Evolutionary conservation across 768 basidiomycete species (phyloP).

Genomic region (Auricularia sp.): DNA sequence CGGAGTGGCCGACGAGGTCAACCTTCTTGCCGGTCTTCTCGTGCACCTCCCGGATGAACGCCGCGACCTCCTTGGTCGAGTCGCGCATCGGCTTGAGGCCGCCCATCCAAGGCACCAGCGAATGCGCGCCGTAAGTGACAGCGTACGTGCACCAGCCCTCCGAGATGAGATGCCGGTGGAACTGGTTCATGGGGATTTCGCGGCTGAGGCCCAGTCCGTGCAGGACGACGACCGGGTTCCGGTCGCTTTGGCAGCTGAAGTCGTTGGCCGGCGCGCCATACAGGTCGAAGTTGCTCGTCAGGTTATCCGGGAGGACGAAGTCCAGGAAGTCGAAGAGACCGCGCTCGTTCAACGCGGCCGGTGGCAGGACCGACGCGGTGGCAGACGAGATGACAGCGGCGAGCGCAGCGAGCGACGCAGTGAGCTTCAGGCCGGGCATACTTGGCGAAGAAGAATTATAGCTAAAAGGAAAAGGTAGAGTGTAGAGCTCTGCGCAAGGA

Average conservation of each 20-base stretch:
- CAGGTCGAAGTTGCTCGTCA: background rate
- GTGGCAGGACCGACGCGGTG: background rate
- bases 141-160: background rate
- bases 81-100: background rate
- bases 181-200: background rate
- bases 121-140: background rate
- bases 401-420: background rate
- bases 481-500: conserved; percentile 8
- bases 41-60: background rate
- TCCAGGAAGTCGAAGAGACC: background rate
- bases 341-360: background rate
- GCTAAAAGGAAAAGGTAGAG: conserved; percentile 23
- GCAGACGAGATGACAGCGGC: background rate
- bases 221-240: background rate
- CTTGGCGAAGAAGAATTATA: conserved; percentile 15
- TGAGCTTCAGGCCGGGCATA: background rate
- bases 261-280: conserved; percentile 1
- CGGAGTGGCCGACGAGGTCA: background rate
- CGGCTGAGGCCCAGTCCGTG: background rate
- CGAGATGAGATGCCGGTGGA: background rate
- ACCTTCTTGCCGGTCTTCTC: conserved; percentile 2
- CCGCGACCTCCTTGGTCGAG: background rate
- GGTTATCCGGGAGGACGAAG: background rate
- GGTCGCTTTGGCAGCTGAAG: background rate
- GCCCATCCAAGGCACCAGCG: background rate